Conservation (phyloP, 257 asterid species). For the Solanum tarapatanum region DNA sequence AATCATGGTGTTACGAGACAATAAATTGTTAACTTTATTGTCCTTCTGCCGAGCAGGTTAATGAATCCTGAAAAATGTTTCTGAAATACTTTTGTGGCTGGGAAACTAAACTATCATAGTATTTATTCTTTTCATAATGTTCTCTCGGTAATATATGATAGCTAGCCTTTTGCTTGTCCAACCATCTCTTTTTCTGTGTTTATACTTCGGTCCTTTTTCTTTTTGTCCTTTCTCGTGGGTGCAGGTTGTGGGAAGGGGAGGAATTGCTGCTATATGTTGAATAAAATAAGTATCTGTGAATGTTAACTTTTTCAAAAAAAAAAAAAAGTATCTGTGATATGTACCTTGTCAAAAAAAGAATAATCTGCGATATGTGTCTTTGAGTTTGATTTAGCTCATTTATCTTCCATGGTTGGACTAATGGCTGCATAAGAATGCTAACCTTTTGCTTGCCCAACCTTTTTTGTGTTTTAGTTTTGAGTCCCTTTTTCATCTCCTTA, state of each 20-base stretch:
- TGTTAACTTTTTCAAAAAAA: too few relatives aligned
- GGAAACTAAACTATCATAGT: neutral
- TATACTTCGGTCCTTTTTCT: neutral
- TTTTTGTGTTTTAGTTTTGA: neutral
- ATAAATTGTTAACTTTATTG: neutral
- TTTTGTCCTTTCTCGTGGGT: neutral
- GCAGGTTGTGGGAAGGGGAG: neutral
- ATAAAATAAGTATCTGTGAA: neutral
- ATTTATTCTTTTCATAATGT: neutral
- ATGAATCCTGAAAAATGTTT: neutral
- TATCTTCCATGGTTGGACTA: neutral
- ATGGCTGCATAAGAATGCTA: neutral
- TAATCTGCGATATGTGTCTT: neutral
- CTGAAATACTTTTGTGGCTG: neutral
- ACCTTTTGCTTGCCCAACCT: neutral
- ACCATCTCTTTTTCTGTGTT: neutral
- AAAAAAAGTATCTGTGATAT: neutral
- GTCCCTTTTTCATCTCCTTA: neutral
- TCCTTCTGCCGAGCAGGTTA: neutral
- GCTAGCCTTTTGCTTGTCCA: neutral
- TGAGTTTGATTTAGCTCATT: neutral
- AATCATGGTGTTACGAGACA: neutral
- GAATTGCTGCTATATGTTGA: neutral
- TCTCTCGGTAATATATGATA: neutral
- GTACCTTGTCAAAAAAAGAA: neutral